phyloP scores from a whole-genome alignment of 805 yeast genomes.

The Sugiyamaella chiloensis region DNA sequence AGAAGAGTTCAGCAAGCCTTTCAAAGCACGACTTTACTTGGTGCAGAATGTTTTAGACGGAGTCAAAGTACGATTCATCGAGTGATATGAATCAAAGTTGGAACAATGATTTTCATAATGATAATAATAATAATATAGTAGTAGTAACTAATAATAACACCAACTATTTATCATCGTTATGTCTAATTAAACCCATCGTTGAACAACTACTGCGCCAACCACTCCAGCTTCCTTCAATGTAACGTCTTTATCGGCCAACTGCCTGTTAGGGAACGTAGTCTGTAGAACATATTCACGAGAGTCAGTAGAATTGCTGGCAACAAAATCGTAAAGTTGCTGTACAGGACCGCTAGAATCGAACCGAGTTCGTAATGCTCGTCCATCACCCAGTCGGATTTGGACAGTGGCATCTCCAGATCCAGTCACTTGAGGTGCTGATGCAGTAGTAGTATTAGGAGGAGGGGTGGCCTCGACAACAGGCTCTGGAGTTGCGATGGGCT shows the following conservation, averaged over 20 bases:
- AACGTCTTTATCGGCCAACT: slow-evolving; percentile 54
- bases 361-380: slow-evolving; percentile 61
- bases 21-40: background rate
- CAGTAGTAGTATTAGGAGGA: slow-evolving; percentile 23
- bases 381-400: slow-evolving; percentile 82
- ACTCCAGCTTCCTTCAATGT: slow-evolving; percentile 74
- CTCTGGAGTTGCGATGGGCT: slow-evolving; percentile 29
- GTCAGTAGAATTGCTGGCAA: slow-evolving; percentile 44
- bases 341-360: slow-evolving; percentile 68
- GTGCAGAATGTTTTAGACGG: slow-evolving; percentile 5
- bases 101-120: too few relatives aligned
- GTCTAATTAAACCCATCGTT: slow-evolving; percentile 72
- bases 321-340: slow-evolving; percentile 63
- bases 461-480: slow-evolving; percentile 22
- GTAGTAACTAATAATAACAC: too few relatives aligned
- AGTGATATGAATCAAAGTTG: too few relatives aligned
- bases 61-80: slow-evolving; percentile 9
- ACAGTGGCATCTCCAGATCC: slow-evolving; percentile 63
- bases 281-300: slow-evolving; percentile 61
- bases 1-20: slow-evolving; percentile 5
- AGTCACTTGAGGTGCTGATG: slow-evolving; percentile 12
- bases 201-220: slow-evolving; percentile 82
- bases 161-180: too few relatives aligned
- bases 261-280: slow-evolving; percentile 77
- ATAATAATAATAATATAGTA: too few relatives aligned